Conservation (phyloP, 169 alveolate species). For the Nephromyces sp. region DNA sequence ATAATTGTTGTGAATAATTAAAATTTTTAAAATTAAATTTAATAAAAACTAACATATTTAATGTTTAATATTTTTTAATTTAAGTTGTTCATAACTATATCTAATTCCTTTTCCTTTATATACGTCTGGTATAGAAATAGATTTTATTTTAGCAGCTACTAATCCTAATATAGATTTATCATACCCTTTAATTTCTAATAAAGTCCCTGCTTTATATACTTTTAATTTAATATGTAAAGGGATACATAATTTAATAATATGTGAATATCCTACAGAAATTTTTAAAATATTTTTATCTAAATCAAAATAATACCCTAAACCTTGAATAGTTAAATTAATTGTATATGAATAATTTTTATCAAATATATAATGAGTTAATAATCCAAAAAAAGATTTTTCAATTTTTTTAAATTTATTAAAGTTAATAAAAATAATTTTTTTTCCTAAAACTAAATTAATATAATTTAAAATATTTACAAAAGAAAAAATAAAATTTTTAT, state of each 20-base stretch:
- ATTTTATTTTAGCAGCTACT: not conserved
- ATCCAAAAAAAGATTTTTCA: conserved; percentile 7
- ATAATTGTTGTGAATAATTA: not conserved
- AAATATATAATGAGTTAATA: not conserved
- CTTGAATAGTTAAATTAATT: conserved; percentile 17
- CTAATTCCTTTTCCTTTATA: not conserved
- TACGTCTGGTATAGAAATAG: not conserved
- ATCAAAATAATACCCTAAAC: conserved; percentile 11
- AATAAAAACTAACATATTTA: not conserved
- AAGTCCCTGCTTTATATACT: not conserved
- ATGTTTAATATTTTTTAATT: not conserved
- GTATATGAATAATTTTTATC: conserved; percentile 1
- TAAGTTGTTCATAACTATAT: conserved; percentile 1
- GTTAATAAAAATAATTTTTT: not conserved
- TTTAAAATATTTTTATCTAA: conserved; percentile 1
- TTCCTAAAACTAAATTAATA: conserved; percentile 27
- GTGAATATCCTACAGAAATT: not conserved
- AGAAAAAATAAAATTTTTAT: not conserved
- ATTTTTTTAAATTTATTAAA: not conserved
- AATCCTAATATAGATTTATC: not conserved
- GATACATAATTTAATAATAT: conserved; percentile 9
- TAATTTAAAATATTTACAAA: conserved; percentile 22
- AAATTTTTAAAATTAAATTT: not conserved
- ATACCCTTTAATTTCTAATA: not conserved
- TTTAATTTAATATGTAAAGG: not conserved